Evolutionary conservation across 1,284 basidiomycete species (phyloP).

Genomic region (Ganoderma lingzhi): DNA sequence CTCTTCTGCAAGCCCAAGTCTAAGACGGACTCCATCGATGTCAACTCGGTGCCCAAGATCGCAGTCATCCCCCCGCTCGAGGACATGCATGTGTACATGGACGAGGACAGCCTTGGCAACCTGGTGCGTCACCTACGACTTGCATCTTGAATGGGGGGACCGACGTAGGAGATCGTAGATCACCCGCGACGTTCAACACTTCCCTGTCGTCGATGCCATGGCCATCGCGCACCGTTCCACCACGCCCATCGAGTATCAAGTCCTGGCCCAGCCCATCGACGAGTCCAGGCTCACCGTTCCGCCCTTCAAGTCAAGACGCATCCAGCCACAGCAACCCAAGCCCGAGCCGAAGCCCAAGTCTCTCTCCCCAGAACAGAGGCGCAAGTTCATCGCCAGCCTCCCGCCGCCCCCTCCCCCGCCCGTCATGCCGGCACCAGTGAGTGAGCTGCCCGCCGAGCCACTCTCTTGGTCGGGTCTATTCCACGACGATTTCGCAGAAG

Average conservation of each 20-base stretch:
- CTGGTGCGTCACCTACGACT: not conserved
- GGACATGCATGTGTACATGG: not conserved
- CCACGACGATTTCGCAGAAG: not conserved
- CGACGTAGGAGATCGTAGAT: not conserved
- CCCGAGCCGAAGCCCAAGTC: not conserved
- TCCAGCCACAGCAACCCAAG: not conserved
- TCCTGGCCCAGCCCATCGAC: not conserved
- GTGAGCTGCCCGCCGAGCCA: not conserved
- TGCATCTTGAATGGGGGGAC: not conserved
- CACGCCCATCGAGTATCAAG: not conserved
- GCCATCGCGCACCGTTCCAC: not conserved
- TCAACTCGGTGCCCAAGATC: not conserved
- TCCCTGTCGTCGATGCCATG: not conserved
- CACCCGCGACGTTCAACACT: not conserved
- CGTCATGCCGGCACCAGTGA: not conserved
- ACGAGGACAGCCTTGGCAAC: not conserved
- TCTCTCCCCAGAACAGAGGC: conserved; percentile 1
- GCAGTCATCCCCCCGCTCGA: conserved; percentile 4
- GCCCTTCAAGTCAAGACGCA: not conserved
- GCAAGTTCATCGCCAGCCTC: conserved; percentile 3
- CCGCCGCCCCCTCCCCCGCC: not conserved
- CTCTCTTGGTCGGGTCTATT: not conserved
- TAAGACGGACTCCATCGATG: not conserved
- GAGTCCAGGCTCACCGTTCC: conserved; percentile 1
- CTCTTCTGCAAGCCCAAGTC: not conserved